These are phyloP conservation scores for Thoreauomyces humboldtii DNA, from an alignment of 192 early-diverging fungal genomes.

Conservation along the genomic window DNA sequence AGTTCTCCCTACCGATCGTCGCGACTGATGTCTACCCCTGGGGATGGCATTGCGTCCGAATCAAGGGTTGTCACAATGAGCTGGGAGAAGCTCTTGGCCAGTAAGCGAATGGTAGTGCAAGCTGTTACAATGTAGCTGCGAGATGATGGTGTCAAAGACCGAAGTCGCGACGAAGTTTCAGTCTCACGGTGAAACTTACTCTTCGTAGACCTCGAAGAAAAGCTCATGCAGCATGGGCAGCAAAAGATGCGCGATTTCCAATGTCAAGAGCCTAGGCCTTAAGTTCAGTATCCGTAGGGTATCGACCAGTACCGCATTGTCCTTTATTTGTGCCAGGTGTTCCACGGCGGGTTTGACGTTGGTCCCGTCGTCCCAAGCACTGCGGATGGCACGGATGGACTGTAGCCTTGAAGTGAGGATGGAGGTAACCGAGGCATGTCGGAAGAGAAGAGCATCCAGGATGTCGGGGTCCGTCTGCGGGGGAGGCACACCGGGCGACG, in stretches of 20 bases:
- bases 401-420: slow-evolving; percentile 38
- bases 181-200: slow-evolving; percentile 39
- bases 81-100: slow-evolving; percentile 37
- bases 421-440: slow-evolving; percentile 44
- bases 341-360: slow-evolving; percentile 41
- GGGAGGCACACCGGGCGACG: slow-evolving; percentile 8
- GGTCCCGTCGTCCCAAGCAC: slow-evolving; percentile 45
- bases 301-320: slow-evolving; percentile 42
- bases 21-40: slow-evolving; percentile 39
- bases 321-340: slow-evolving; percentile 27
- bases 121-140: slow-evolving; percentile 46
- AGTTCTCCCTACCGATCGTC: slow-evolving; percentile 36
- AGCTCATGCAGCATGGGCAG: slow-evolving; percentile 47
- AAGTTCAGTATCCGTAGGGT: slow-evolving; percentile 42
- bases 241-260: slow-evolving; percentile 41
- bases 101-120: slow-evolving; percentile 42
- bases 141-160: background rate
- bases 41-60: slow-evolving; percentile 10
- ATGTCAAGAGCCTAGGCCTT: slow-evolving; percentile 44
- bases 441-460: slow-evolving; percentile 36
- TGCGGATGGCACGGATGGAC: slow-evolving; percentile 32
- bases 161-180: background rate
- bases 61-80: slow-evolving; percentile 39
- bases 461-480: slow-evolving; percentile 37
- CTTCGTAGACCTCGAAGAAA: slow-evolving; percentile 54